Conservation (phyloP, 768 basidiomycete genomes). For the Lentinula aciculospora region DNA sequence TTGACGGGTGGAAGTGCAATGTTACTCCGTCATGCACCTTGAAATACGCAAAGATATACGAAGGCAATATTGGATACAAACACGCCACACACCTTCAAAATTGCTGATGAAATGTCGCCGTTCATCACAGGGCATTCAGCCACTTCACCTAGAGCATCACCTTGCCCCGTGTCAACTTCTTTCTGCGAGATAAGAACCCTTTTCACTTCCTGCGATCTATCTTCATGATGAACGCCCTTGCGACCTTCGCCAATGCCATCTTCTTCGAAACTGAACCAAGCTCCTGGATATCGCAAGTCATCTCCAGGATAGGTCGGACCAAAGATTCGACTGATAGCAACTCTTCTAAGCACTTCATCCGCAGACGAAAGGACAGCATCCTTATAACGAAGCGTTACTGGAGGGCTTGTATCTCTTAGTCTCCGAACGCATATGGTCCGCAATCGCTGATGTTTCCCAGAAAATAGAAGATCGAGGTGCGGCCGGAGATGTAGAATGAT, state of each 20-base stretch:
- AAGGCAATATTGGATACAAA: not conserved
- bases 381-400: slow-evolving; percentile 65
- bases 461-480: slow-evolving; percentile 82
- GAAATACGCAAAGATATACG: not conserved
- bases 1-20: slow-evolving; percentile 59
- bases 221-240: slow-evolving; percentile 50
- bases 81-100: slow-evolving; percentile 51
- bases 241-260: slow-evolving; percentile 53
- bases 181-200: slow-evolving; percentile 71
- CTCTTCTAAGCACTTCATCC: slow-evolving; percentile 54
- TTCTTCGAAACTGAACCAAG: slow-evolving; percentile 82
- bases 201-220: slow-evolving; percentile 71
- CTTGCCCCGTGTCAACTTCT: slow-evolving; percentile 44
- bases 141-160: slow-evolving; percentile 73
- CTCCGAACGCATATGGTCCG: slow-evolving; percentile 72
- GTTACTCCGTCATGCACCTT: slow-evolving; percentile 73
- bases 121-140: slow-evolving; percentile 59
- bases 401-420: slow-evolving; percentile 61
- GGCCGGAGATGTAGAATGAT: slow-evolving; percentile 75
- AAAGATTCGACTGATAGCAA: slow-evolving; percentile 66
- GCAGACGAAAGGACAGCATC: slow-evolving; percentile 56
- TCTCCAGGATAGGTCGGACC: slow-evolving; percentile 80
- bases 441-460: slow-evolving; percentile 70
- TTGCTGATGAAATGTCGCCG: slow-evolving; percentile 62
- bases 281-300: slow-evolving; percentile 73